Evolutionary conservation across 2,329 filamentous ascomycete species (phyloP), one percentile per base, ranked within the genome.

Genomic region (Diaporthe citriasiana): DNA sequence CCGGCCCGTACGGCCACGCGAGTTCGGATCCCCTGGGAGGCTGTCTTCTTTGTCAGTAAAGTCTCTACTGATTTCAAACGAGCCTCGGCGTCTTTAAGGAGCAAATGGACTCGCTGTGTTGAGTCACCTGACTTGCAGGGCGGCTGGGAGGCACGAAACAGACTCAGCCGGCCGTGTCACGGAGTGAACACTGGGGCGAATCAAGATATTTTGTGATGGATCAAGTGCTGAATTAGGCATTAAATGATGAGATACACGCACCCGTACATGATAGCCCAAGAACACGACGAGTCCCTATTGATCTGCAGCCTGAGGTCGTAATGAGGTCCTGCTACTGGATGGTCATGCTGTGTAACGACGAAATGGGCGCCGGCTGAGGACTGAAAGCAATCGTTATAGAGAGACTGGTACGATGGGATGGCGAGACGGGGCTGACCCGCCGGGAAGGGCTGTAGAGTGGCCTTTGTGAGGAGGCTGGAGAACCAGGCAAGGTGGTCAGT

Each of bases 271-370:
- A 92, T 86, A 0, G 90, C 89, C 86, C 86, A 94, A 74, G 89
- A 92, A 15, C 89, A 87, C 35, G 91, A 92, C 78, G 92, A 93
- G 0, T 88, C 88, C 73, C 87, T 85, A 40, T 92, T 94, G 79
- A 94, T 92, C 80, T 94, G 92, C 25, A 94, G 84, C 3, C 92
- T 86, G 27, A 94, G 85, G 80, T 94, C 93, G 83, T 94, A 93
- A 79, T 93, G 90, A 1, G 87, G 87, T 33, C 92, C 92, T 13
- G 92, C 91, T 56, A 93, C 81, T 1, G 92, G 93, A 79, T 94
- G 92, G 78, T 93, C 92, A 79, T 94, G 92, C 79, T 94, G 92
- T 80, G 94, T 92, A 50, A 94, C 87, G 69, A 94, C 89, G 78
- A 94, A 94, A 80, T 92, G 90, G 12, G 85, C 83, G 25, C 86